Evolutionary conservation across 129 eudicot genomes (phyloP).

Genomic region (Dittrichia graveolens): DNA sequence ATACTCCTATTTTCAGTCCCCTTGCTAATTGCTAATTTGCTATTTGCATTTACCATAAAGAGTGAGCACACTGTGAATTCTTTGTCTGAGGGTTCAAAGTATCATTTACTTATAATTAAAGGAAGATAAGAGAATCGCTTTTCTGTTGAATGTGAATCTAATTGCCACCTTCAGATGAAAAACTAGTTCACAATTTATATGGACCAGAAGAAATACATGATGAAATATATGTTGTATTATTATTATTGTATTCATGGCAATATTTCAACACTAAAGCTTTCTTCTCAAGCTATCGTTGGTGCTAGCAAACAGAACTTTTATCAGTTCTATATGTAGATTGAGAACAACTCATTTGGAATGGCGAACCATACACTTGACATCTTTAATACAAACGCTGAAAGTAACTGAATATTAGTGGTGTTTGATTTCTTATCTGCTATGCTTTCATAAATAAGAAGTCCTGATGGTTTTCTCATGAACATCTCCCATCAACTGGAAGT

Average conservation of each 20-base stretch:
- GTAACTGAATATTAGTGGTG: background rate
- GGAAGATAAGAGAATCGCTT: slow-evolving; percentile 2
- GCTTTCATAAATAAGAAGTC: background rate
- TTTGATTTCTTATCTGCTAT: background rate
- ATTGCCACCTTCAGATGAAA: too few relatives aligned
- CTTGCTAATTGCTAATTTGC: too few relatives aligned
- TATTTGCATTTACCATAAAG: too few relatives aligned
- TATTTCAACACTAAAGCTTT: slow-evolving; percentile 7
- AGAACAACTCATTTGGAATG: too few relatives aligned
- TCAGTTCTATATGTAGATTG: too few relatives aligned
- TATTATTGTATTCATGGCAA: background rate
- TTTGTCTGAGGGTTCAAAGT: background rate
- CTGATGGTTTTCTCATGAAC: background rate
- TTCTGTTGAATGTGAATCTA: background rate
- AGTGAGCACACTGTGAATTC: background rate
- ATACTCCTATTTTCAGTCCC: too few relatives aligned
- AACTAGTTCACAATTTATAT: background rate
- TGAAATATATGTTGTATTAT: background rate
- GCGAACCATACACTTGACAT: too few relatives aligned
- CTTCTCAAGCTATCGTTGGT: background rate
- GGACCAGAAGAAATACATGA: background rate
- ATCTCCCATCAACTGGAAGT: background rate
- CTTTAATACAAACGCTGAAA: background rate
- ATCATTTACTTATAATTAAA: background rate
- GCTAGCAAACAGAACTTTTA: background rate